Evolutionary conservation across 805 yeast genomes (phyloP).

Genomic region (Wickerhamomyces xylosicus): DNA sequence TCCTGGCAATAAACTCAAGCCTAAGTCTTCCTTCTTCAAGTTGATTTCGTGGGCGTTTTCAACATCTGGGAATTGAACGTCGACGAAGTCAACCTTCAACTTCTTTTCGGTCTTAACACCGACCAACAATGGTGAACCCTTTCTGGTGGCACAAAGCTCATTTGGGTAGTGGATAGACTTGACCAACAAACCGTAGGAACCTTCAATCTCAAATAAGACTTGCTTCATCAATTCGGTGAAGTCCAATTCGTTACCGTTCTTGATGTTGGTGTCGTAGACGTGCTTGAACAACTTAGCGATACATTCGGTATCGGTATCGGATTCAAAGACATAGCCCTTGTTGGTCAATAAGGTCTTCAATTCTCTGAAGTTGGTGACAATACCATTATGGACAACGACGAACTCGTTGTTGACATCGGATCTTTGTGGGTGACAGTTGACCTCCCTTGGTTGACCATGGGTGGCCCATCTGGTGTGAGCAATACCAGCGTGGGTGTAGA

Average conservation of each 20-base stretch:
- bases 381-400: slow-evolving; percentile 94
- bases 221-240: slow-evolving; percentile 89
- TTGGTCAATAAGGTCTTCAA: slow-evolving; percentile 69
- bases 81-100: slow-evolving; percentile 95
- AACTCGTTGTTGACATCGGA: slow-evolving; percentile 80
- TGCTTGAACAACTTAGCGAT: slow-evolving; percentile 93
- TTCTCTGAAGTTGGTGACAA: slow-evolving; percentile 91
- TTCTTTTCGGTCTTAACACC: slow-evolving; percentile 96
- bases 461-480: slow-evolving; percentile 99
- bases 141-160: slow-evolving; percentile 93
- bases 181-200: slow-evolving; percentile 93
- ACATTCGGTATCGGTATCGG: slow-evolving; percentile 96
- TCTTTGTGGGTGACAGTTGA: slow-evolving; percentile 93
- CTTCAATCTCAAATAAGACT: slow-evolving; percentile 87
- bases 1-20: slow-evolving; percentile 38
- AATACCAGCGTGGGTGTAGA: slow-evolving; percentile 85
- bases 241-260: slow-evolving; percentile 72
- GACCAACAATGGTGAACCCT: slow-evolving; percentile 93
- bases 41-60: slow-evolving; percentile 20
- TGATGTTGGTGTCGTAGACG: slow-evolving; percentile 65
- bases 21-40: slow-evolving; percentile 16
- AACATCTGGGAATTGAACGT: slow-evolving; percentile 79
- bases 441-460: slow-evolving; percentile 83
- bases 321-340: slow-evolving; percentile 76
- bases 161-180: slow-evolving; percentile 89